phyloP scores from a whole-genome alignment of 176 grass and related monocot species.

The Pharus latifolius region DNA sequence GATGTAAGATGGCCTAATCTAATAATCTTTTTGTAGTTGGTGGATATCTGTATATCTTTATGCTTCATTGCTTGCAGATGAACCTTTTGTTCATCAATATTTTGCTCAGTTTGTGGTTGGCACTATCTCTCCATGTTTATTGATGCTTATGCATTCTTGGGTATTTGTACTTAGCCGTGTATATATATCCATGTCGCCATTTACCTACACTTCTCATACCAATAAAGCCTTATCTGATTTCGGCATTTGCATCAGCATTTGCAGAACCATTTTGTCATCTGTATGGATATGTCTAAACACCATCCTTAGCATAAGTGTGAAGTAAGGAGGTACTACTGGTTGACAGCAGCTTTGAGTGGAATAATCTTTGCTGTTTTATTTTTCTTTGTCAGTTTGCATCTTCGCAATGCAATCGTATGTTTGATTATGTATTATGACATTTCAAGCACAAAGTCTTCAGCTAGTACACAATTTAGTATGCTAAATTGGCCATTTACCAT shows the following conservation, averaged over 20 bases:
- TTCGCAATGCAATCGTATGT: not conserved
- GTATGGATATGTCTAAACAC: not conserved
- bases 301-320: not conserved
- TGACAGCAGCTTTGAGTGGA: not conserved
- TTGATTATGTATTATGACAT: not conserved
- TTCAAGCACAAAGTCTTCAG: not conserved
- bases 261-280: not conserved
- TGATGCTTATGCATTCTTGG: not conserved
- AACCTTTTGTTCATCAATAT: not conserved
- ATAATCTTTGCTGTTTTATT: not conserved
- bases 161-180: not conserved
- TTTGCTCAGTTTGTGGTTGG: too few relatives aligned
- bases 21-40: not conserved
- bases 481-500: too few relatives aligned
- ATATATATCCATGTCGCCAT: not conserved
- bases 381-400: slow-evolving; percentile 5
- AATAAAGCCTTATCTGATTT: not conserved
- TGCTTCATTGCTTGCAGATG: not conserved
- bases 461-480: not conserved
- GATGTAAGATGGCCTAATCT: slow-evolving; percentile 40
- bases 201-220: not conserved
- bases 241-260: not conserved
- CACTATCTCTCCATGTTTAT: not conserved
- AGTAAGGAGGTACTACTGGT: not conserved
- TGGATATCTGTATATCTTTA: not conserved